Percentiles rank a stretch among this genome's conserved stretches.
phyloP scores from a whole-genome alignment of 371 early-diverging fungal genomes.

The Fennellomyces sp. region DNA sequence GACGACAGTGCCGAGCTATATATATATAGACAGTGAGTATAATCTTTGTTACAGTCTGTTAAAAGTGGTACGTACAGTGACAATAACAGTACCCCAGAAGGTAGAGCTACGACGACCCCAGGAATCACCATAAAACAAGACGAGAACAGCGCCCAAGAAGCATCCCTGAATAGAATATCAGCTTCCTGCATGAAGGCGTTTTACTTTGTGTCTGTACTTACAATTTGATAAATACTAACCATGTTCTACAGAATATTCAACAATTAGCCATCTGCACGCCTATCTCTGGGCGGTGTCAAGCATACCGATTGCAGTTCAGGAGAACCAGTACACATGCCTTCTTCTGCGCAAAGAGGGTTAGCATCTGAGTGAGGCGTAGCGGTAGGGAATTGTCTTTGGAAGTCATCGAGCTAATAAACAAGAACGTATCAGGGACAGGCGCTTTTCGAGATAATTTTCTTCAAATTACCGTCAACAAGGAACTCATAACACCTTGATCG shows the following conservation, averaged over 20 bases:
- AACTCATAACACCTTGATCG: constrained; percentile 24
- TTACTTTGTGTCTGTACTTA: constrained; percentile 4
- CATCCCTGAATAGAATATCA: constrained; percentile 6
- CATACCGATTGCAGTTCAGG: constrained; percentile 18
- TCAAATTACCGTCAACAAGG: constrained; percentile 13
- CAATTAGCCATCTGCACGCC: too few species aligned
- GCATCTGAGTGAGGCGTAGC: constrained; percentile 15
- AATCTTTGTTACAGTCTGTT: background rate
- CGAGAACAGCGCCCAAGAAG: constrained; percentile 16
- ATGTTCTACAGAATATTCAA: constrained; percentile 12
- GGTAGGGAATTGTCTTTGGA: constrained; percentile 13
- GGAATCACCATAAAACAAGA: constrained; percentile 16
- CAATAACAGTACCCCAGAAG: constrained; percentile 15
- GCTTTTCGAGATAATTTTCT: background rate
- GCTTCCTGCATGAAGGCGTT: background rate
- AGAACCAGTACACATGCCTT: constrained; percentile 14
- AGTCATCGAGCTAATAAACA: constrained; percentile 9
- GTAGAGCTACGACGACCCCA: constrained; percentile 17
- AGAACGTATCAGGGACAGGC: background rate
- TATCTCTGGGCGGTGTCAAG: background rate
- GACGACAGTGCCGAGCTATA: constrained; percentile 34
- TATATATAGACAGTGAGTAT: background rate
- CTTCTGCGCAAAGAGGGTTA: constrained; percentile 8
- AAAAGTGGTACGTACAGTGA: constrained; percentile 9
- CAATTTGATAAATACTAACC: constrained; percentile 22